Evolutionary conservation across 768 basidiomycete species (phyloP), one percentile per base, ranked within the genome.

Genomic region (Mycena kentingensis): DNA sequence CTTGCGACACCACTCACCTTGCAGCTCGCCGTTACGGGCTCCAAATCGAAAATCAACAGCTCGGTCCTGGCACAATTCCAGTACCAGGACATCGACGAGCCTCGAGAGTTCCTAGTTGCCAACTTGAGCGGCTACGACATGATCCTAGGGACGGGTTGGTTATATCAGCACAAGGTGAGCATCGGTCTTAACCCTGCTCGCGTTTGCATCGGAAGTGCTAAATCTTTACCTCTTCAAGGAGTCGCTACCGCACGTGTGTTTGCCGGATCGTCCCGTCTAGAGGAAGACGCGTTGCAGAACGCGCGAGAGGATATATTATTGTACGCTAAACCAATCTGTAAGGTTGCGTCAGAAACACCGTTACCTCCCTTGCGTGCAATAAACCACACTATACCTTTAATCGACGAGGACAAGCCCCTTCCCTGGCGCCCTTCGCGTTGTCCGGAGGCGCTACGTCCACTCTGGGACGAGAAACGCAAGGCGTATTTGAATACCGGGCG

Each of bases 301-400:
- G 38, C 41, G 4, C 51, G 61, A 0, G 12, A 46, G 12, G 37
- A 60, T 18, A 24, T 65, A 8, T 8, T 49, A 3, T 12, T 51
- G 46, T 52, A 61, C 26, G 51, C 54, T 2, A 16, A 38, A 19
- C 46, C 44, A n/a, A 32, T 32, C 2, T 46, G 44, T 31, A n/a
- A 19, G 4, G 32, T 16, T 5, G 44, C 47, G 34, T 12, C 25
- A 3, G 44, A 46, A 29, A 46, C 44, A 2, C 11, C 7, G 2
- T 46, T 46, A 46, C 44, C 26, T 3, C 44, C 44, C 2, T 46
- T 46, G 5, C 44, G 44, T 3, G 65, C 29, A 0, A 69, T 73
- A 31, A 73, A 73, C 31, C 68, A 73, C 46, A 34, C 32, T 2
- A 73, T 73, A 1, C 70, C 70, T 0, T 25, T 73, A 0, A 66